Percentiles rank a stretch among this genome's conserved stretches.
Conservation (phyloP, 164 flowering plant species). For the Protea cynaroides region DNA sequence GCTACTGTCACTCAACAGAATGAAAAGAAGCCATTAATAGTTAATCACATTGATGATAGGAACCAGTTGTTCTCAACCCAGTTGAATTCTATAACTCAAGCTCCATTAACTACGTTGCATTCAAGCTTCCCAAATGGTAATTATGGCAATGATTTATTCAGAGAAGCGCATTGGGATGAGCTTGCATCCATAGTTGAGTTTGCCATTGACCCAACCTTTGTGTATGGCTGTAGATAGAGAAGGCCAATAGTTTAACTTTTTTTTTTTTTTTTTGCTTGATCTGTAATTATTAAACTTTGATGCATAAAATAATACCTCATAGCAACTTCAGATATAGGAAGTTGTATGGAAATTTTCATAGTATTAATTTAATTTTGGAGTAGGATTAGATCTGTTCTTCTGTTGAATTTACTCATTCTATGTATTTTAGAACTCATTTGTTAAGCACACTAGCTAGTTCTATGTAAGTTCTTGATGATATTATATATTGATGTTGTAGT, state of each 20-base stretch:
- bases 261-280: too few relatives aligned
- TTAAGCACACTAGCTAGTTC: too few relatives aligned
- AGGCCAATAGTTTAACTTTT: background rate
- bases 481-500: too few relatives aligned
- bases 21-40: slow-evolving; percentile 19
- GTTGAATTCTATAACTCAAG: slow-evolving; percentile 12
- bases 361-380: too few relatives aligned
- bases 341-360: too few relatives aligned
- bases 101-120: slow-evolving; percentile 11
- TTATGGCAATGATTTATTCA: slow-evolving; percentile 10
- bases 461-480: too few relatives aligned
- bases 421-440: too few relatives aligned
- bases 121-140: slow-evolving; percentile 12
- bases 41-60: slow-evolving; percentile 12
- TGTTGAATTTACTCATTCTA: too few relatives aligned
- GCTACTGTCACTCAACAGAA: slow-evolving; percentile 7
- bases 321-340: too few relatives aligned
- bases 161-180: slow-evolving; percentile 46
- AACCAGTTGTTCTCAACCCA: slow-evolving; percentile 10
- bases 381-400: too few relatives aligned
- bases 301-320: too few relatives aligned
- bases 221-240: slow-evolving; percentile 9
- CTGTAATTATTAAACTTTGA: too few relatives aligned
- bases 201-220: slow-evolving; percentile 19
- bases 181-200: slow-evolving; percentile 38